phyloP scores from a whole-genome alignment of 148 eudicot species.

The Diospyros lotus region DNA sequence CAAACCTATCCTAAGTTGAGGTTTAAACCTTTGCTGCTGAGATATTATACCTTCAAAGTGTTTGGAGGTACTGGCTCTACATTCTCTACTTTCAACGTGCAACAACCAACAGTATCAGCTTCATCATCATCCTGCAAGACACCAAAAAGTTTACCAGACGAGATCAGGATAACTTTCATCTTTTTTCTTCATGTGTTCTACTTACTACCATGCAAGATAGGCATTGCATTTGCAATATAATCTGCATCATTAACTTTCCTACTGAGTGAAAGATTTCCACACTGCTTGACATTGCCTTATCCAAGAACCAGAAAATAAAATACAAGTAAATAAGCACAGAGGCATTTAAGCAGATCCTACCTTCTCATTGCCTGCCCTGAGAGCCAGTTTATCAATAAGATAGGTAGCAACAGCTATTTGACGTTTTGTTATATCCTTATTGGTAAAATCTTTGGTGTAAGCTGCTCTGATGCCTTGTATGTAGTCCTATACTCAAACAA shows the following conservation, averaged over 20 bases:
- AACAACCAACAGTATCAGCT: slow-evolving; percentile 99
- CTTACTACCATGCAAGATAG: not conserved
- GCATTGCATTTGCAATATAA: not conserved
- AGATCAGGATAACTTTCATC: not conserved
- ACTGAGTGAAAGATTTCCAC: not conserved
- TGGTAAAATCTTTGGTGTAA: slow-evolving; percentile 66
- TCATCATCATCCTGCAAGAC: slow-evolving; percentile 92
- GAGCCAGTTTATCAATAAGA: slow-evolving; percentile 93
- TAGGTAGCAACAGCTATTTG: slow-evolving; percentile 99
- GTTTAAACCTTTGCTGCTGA: not conserved
- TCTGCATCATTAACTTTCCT: not conserved
- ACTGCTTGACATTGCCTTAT: not conserved
- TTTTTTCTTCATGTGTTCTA: not conserved
- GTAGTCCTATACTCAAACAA: slow-evolving; percentile 54
- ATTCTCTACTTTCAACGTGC: slow-evolving; percentile 96
- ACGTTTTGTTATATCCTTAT: slow-evolving; percentile 58
- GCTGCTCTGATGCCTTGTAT: slow-evolving; percentile 75
- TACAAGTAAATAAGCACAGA: not conserved
- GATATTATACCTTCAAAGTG: slow-evolving; percentile 59
- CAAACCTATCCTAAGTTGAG: not conserved
- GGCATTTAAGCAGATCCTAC: slow-evolving; percentile 26
- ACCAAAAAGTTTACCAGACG: not conserved
- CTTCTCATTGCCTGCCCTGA: slow-evolving; percentile 99
- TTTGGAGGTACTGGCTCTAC: slow-evolving; percentile 84
- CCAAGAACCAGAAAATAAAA: slow-evolving; percentile 4